Base-by-base conservation (phyloP, 2,329 filamentous ascomycete genomes). In the Furcasterigmium sp. region DNA sequence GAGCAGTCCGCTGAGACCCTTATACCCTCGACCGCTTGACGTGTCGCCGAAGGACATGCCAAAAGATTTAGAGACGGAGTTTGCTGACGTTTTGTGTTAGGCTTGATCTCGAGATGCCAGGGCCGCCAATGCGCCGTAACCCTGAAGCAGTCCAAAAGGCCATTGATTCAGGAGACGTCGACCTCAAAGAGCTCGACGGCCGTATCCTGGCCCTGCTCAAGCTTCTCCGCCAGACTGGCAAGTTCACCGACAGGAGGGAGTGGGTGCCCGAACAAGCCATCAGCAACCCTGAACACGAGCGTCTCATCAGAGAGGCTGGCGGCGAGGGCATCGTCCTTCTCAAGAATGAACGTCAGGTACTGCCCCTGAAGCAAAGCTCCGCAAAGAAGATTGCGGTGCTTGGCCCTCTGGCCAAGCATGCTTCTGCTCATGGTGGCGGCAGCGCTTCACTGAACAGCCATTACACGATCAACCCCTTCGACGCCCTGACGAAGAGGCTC, bases 401-500 rank as follows among this genome's bases (percentile, higher is more conserved):
- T 8, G 30, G 30, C 4, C 30, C 30, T 8, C 8, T 17, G 15
- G 8, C 9, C 21, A 80, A 78, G 52, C 80, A 78, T 49, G 65
- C 73, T 48, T 48, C 62, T 17, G 57, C 58, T 19, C 73, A 81
- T 51, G 82, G 82, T 29, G 82, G 82, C 44, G 82, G 82, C n/a
- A 84, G 80, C 7, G 82, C 82, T 2, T 73, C 77, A 1, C 60
- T 80, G 17, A 60, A n/a, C 6, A 7, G 14, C 62, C 11, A 85
- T 62, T 80, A 83, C 45, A 84, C 84, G 38, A 72, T 88, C n/a
- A 87, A 80, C 1, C 85, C 85, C 2, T 80, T 83, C 19, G 82
- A 86, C 43, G 84, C 84, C 7, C 85, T 90, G 52, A 73, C 70
- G 23, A 68, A 67, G 21, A 75, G 76, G 54, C 61, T 76, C 1